These are phyloP conservation scores for Dictyostelium firmibasis DNA, from an alignment of 78 protist genomes.

Conservation along the genomic window DNA sequence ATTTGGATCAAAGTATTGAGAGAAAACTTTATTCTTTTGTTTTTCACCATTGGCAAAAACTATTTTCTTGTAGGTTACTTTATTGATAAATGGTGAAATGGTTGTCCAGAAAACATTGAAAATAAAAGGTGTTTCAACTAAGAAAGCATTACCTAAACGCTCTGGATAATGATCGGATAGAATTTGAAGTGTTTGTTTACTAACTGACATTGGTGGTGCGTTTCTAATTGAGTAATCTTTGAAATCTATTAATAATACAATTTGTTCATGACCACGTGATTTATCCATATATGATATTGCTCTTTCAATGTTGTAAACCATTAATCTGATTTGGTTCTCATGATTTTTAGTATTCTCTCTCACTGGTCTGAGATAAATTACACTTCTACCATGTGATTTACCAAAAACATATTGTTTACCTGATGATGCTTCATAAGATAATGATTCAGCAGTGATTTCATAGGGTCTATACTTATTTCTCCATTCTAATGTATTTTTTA, in stretches of 20 bases:
- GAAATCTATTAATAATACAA: slow-evolving; percentile 72
- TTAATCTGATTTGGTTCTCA: slow-evolving; percentile 54
- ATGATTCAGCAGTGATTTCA: slow-evolving; percentile 59
- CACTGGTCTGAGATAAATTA: slow-evolving; percentile 58
- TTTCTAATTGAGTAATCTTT: slow-evolving; percentile 75
- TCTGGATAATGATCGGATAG: slow-evolving; percentile 78
- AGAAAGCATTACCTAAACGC: slow-evolving; percentile 79
- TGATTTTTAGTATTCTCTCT: slow-evolving; percentile 79
- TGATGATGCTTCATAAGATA: slow-evolving; percentile 70
- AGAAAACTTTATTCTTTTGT: background rate
- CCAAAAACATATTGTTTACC: slow-evolving; percentile 81
- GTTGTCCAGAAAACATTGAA: slow-evolving; percentile 44
- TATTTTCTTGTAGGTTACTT: slow-evolving; percentile 34
- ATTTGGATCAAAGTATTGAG: background rate
- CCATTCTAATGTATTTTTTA: slow-evolving; percentile 59
- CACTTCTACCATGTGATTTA: slow-evolving; percentile 48
- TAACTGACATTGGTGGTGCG: slow-evolving; percentile 81
- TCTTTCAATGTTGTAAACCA: slow-evolving; percentile 67
- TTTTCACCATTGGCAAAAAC: slow-evolving; percentile 59
- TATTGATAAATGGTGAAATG: slow-evolving; percentile 54
- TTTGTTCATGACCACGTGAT: slow-evolving; percentile 68
- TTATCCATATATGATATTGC: slow-evolving; percentile 55
- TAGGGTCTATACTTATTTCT: slow-evolving; percentile 45
- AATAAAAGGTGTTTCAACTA: slow-evolving; percentile 57
- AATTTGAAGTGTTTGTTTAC: slow-evolving; percentile 47